Evolutionary conservation across 768 basidiomycete species (phyloP).

Genomic region (Russula dissimulans): DNA sequence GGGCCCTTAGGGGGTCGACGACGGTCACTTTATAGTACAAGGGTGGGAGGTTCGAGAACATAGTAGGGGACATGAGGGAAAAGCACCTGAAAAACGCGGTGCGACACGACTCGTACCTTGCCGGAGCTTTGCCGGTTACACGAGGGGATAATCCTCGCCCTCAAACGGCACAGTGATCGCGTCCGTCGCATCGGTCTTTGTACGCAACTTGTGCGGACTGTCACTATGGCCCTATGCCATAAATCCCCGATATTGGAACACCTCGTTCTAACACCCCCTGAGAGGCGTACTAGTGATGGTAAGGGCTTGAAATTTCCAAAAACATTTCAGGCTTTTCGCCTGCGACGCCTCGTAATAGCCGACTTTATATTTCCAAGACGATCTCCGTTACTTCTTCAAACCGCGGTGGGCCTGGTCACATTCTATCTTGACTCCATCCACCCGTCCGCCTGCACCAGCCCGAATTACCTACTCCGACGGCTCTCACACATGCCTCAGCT

Average conservation of each 20-base stretch:
- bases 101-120: no score
- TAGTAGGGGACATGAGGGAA: no score
- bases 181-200: not conserved
- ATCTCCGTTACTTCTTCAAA: not conserved
- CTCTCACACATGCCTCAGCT: not conserved
- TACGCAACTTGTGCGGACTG: not conserved
- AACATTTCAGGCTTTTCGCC: not conserved
- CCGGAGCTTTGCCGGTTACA: no score
- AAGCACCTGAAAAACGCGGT: no score
- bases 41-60: no score
- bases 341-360: not conserved
- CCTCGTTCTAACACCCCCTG: no score
- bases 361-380: not conserved
- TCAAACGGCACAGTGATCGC: not conserved
- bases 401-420: not conserved
- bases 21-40: no score
- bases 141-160: not conserved
- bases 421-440: not conserved
- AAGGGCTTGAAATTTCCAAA: not conserved
- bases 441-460: not conserved
- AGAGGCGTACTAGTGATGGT: no score
- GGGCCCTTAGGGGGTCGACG: no score
- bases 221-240: accelerated
- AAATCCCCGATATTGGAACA: not conserved
- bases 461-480: not conserved